A percentile compares a stretch with the other conserved stretches of the same genome.
These are phyloP conservation scores for Phytophthora pisi DNA, from an alignment of 352 stramenopile genomes.

Conservation along the genomic window DNA sequence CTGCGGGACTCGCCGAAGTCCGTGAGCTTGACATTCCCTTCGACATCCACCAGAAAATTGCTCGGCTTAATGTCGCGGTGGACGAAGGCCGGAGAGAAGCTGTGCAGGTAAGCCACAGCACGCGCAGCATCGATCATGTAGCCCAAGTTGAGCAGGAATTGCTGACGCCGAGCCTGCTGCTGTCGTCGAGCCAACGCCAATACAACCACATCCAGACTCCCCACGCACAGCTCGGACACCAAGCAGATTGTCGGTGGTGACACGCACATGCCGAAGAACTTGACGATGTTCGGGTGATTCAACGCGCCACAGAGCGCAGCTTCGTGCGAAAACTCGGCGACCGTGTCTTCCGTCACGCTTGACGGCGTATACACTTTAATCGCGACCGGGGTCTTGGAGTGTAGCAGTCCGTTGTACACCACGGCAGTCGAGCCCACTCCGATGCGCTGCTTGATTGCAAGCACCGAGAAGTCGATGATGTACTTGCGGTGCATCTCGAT, in stretches of 20 bases:
- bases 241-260: conserved; percentile 66
- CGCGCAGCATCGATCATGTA: conserved; percentile 69
- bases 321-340: conserved; percentile 63
- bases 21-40: conserved; percentile 55
- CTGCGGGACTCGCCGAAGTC: conserved; percentile 61
- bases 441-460: conserved; percentile 45
- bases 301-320: conserved; percentile 53
- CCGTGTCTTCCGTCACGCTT: conserved; percentile 56
- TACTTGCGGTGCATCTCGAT: conserved; percentile 53
- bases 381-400: conserved; percentile 50
- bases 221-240: conserved; percentile 60
- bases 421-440: conserved; percentile 47
- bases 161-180: conserved; percentile 40
- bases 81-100: conserved; percentile 59
- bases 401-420: conserved; percentile 54
- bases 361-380: conserved; percentile 68
- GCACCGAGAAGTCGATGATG: conserved; percentile 51
- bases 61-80: conserved; percentile 66
- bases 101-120: conserved; percentile 64
- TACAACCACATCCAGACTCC: conserved; percentile 53
- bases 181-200: conserved; percentile 26
- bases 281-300: conserved; percentile 64
- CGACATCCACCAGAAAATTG: conserved; percentile 54
- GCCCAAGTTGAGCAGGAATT: conserved; percentile 56
- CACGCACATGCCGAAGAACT: conserved; percentile 65